Base-by-base conservation (phyloP, 1,284 basidiomycete species). In the Cutaneotrichosporon dermatis region DNA sequence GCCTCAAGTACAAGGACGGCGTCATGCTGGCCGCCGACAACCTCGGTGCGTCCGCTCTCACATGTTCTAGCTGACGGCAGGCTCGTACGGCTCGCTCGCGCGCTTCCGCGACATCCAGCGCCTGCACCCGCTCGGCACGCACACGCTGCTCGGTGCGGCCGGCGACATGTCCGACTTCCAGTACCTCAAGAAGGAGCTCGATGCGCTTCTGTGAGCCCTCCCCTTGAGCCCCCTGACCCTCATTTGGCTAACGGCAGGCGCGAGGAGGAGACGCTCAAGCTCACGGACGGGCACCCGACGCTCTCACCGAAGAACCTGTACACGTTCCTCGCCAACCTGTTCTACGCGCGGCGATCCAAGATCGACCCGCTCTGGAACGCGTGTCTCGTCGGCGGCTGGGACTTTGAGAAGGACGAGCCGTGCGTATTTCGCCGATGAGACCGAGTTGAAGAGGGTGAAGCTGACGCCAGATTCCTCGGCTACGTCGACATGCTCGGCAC, bases 11-110 rank as follows among this genome's bases (percentile, higher is more conserved):
- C 84, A 92, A 94, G 77, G 92, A 92, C 70, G 95, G 96, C 3
- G 87, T 99, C 67, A 97, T 99, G 92, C 87, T 99, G 81, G 93
- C 96, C n/a, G 92, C 96, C 40, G 95, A 99, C 82, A 98, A 89
- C 69, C 87, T 99, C 54, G 92, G 92, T 93, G 73, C 5, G 25
- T 25, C 25, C 25, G 51, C 36, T 37, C 36, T 64, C 67, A 68
- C 7, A 39, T 12, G 37, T 11, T 4, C 15, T 3, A 16, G 16
- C 60, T 64, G 51, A 58, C 51, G 11, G n/a, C 66, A 94, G 95
- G 92, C 10, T 99, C 96, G 0, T 99, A 98, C 71, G 96, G 96
- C 59, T 97, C 93, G 6, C 87, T 99, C 46, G 93, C 96, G 2
- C 87, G 95, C 16, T 98, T 98, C 86, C 95, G 92, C 83, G 91